Evolutionary conservation across 495 filamentous ascomycete genomes (phyloP).

Genomic region (Neurospora discreta): DNA sequence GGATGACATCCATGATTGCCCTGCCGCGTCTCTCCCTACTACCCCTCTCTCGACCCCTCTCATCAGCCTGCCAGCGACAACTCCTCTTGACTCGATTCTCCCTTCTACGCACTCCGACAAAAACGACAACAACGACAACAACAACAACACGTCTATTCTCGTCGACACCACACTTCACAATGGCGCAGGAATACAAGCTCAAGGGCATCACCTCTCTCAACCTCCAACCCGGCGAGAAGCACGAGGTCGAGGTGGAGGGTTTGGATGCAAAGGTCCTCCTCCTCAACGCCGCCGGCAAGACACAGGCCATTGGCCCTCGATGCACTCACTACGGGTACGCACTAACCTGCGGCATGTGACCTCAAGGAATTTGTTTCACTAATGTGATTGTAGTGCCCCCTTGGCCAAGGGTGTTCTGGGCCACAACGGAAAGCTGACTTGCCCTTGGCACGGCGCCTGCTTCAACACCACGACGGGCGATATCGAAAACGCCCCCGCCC

Average conservation of each 20-base stretch:
- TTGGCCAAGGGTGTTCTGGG: slow-evolving; percentile 74
- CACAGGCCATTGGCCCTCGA: slow-evolving; percentile 70
- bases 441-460: slow-evolving; percentile 96
- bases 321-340: slow-evolving; percentile 78
- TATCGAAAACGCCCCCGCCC: slow-evolving; percentile 85
- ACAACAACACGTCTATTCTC: background rate
- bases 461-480: slow-evolving; percentile 85
- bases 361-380: background rate
- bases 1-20: background rate
- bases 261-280: slow-evolving; percentile 79
- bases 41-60: background rate
- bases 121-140: background rate
- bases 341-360: background rate
- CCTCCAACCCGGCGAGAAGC: slow-evolving; percentile 68
- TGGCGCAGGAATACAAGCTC: slow-evolving; percentile 72
- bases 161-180: slow-evolving; percentile 8
- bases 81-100: background rate
- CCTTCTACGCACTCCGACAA: background rate
- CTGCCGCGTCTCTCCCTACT: background rate
- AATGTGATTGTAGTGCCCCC: slow-evolving; percentile 41
- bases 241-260: slow-evolving; percentile 83
- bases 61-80: background rate
- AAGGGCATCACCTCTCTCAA: slow-evolving; percentile 64
- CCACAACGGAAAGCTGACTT: slow-evolving; percentile 72
- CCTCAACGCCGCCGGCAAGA: slow-evolving; percentile 58